Percentiles rank a stretch among this genome's conserved stretches.
phyloP scores from a whole-genome alignment of 2,329 filamentous ascomycete genomes.

The Apiospora koreana region DNA sequence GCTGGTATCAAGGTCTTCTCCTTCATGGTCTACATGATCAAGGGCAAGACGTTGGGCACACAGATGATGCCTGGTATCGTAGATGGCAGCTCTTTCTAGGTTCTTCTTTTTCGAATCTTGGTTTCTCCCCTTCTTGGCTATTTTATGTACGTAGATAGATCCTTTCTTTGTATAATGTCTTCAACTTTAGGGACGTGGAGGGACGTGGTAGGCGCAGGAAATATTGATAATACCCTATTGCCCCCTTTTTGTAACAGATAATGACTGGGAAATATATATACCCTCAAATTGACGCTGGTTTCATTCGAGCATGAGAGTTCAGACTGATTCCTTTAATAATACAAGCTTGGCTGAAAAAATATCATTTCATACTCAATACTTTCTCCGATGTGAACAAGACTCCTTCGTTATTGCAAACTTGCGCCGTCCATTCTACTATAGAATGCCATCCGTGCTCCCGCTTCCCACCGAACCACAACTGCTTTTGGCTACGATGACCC shows the following conservation, averaged over 20 bases:
- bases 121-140: background rate
- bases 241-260: background rate
- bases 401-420: background rate
- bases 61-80: conserved; percentile 47
- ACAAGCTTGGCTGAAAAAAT: background rate
- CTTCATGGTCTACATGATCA: conserved; percentile 50
- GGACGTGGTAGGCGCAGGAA: background rate
- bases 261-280: background rate
- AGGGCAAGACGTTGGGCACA: conserved; percentile 51
- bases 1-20: conserved; percentile 51
- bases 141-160: background rate
- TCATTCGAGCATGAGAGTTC: background rate
- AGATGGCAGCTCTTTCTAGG: conserved; percentile 49
- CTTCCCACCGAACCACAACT: background rate
- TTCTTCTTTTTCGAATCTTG: background rate
- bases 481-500: background rate
- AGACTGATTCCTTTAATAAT: no score
- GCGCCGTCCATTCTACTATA: background rate
- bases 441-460: background rate
- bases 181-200: background rate
- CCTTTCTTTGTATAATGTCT: background rate
- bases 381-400: background rate
- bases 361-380: background rate
- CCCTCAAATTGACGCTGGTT: background rate
- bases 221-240: background rate